These are phyloP conservation scores for Saturnispora hagleri DNA, from an alignment of 805 yeast genomes.

Conservation along the genomic window DNA sequence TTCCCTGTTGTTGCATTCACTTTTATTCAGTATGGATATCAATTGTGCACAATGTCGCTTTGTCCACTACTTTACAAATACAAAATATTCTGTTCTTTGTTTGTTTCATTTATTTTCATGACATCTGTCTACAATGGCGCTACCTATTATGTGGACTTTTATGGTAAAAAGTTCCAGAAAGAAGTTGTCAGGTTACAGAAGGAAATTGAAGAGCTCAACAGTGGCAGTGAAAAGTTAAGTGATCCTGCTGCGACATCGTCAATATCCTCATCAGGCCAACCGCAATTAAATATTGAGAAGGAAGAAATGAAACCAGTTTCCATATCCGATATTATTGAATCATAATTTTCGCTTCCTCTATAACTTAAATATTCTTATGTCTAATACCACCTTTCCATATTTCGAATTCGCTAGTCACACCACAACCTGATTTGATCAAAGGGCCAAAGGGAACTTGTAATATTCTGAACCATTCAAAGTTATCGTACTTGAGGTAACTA, in stretches of 20 bases:
- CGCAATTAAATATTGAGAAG: not conserved
- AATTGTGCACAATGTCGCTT: conserved; percentile 74
- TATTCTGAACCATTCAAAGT: conserved; percentile 25
- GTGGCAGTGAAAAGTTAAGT: not conserved
- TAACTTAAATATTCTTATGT: not conserved
- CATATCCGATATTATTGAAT: not conserved
- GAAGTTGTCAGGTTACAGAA: conserved; percentile 64
- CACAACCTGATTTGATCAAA: conserved; percentile 14
- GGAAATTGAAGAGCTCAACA: conserved; percentile 43
- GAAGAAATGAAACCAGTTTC: not conserved
- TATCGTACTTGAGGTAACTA: conserved; percentile 25
- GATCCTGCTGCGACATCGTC: not conserved
- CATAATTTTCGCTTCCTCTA: not conserved
- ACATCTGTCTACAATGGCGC: conserved; percentile 91
- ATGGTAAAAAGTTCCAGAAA: conserved; percentile 82
- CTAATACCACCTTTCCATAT: conserved; percentile 33
- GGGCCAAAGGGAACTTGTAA: conserved; percentile 26
- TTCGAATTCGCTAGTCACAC: conserved; percentile 20
- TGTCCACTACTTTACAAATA: conserved; percentile 84
- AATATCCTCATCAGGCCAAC: not conserved
- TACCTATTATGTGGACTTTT: conserved; percentile 83
- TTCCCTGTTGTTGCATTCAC: conserved; percentile 86
- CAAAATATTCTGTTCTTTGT: conserved; percentile 55
- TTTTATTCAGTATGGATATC: conserved; percentile 78
- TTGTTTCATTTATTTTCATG: conserved; percentile 63